Base-by-base conservation (phyloP, 495 filamentous ascomycete genomes). In the Aspergillus cristatus region DNA sequence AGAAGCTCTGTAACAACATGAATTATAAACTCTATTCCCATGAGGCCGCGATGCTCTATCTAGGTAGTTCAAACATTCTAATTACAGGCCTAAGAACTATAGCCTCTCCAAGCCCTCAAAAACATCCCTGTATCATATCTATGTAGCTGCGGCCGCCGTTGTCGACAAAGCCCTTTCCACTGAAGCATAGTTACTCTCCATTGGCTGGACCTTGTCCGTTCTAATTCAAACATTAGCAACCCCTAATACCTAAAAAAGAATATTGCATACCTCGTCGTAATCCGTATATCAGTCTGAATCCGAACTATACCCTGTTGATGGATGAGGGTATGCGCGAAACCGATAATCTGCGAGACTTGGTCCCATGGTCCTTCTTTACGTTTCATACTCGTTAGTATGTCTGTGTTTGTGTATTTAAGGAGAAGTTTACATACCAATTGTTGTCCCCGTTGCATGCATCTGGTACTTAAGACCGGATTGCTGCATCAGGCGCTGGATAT, bases 381-480 rank as follows among this genome's bases (percentile, higher is more conserved):
- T 13, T 38, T 16, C n/a, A 24, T 4, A 4, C 4, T 24, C 20
- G 17, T 36, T 38, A 35, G 18, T 13, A 22, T n/a, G 3, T 20
- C 22, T 22, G 12, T 11, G 14, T 18, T 20, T 6, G 14, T n/a
- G 26, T 25, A 8, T 7, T 10, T 28, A 20, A 25, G 1, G n/a
- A 10, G 3, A 22, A 31, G 18, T 6, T 24, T n/a, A 72, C 74
- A 29, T 59, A 90, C 85, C 84, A 33, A 94, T 70, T 0, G 83
- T 90, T 0, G 87, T 93, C 6, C 87, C 87, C 12, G 82, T 82
- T 7, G 82, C 81, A 53, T 91, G 85, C 83, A 93, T 86, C 34
- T 71, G 70, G 47, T 80, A 84, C 35, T 68, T 76, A 48, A 94
- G 50, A 1, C 81, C 82, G 43, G 78, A 82, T 26, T 66, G 67